Evolutionary conservation across 495 filamentous ascomycete genomes (phyloP).

Genomic region (Mycothermus thermophilus): DNA sequence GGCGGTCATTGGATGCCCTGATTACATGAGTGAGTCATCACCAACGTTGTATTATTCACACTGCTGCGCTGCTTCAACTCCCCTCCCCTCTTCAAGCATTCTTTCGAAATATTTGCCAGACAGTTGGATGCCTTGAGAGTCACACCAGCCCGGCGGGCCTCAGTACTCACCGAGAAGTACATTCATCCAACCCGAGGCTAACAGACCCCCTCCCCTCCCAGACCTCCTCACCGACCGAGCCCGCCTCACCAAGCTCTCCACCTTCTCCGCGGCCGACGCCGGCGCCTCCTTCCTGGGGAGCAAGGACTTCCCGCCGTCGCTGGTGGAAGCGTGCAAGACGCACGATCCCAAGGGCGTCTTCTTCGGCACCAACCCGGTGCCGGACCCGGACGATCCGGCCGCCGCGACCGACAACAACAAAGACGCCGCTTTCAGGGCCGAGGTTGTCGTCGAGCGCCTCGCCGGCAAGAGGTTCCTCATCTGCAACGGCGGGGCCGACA

Average conservation of each 20-base stretch:
- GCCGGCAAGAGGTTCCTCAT: conserved; percentile 64
- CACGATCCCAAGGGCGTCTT: conserved; percentile 59
- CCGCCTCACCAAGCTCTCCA: conserved; percentile 50
- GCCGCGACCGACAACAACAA: conserved; percentile 14
- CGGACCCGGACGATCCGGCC: conserved; percentile 1
- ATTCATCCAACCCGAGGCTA: too few species aligned
- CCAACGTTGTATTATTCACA: too few species aligned
- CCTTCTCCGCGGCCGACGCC: conserved; percentile 35
- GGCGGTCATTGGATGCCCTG: conserved; percentile 76
- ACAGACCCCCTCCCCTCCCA: conserved; percentile 6
- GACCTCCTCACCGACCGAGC: conserved; percentile 66
- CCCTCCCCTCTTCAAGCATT: not conserved
- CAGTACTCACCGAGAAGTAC: too few species aligned
- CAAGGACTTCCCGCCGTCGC: conserved; percentile 53
- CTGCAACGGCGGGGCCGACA: conserved; percentile 63
- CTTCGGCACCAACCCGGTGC: conserved; percentile 36
- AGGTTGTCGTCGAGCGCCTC: conserved; percentile 39
- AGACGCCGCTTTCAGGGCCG: too few species aligned
- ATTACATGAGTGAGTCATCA: conserved; percentile 55
- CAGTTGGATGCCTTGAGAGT: not conserved
- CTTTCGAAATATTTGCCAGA: not conserved
- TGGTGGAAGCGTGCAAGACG: conserved; percentile 46
- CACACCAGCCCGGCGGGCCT: too few species aligned
- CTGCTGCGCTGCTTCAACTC: not conserved
- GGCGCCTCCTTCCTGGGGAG: conserved; percentile 60